phyloP scores from a whole-genome alignment of 2,329 filamentous ascomycete species.

The Hysterium pulicare region DNA sequence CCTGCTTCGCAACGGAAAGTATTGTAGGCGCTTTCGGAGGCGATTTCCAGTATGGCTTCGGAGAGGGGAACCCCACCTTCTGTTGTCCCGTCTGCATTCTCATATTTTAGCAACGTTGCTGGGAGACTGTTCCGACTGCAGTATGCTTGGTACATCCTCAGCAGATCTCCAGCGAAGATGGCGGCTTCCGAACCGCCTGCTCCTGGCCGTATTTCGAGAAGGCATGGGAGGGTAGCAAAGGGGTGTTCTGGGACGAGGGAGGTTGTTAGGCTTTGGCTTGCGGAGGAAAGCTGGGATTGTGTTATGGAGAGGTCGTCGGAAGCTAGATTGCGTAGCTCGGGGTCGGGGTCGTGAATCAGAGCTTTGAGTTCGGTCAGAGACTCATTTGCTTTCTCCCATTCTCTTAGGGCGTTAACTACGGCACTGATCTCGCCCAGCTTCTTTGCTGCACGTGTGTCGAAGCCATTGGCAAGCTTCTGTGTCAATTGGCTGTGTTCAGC shows the following conservation, averaged over 20 bases:
- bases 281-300: conserved; percentile 55
- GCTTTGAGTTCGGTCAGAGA: conserved; percentile 67
- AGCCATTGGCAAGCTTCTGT: conserved; percentile 51
- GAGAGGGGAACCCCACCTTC: conserved; percentile 66
- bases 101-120: conserved; percentile 72
- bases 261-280: conserved; percentile 67
- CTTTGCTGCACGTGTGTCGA: conserved; percentile 56
- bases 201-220: conserved; percentile 88
- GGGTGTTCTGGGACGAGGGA: conserved; percentile 83
- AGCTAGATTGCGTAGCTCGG: conserved; percentile 58
- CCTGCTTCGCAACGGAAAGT: conserved; percentile 82
- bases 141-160: conserved; percentile 84
- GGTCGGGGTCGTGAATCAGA: conserved; percentile 68
- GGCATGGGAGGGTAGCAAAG: conserved; percentile 83
- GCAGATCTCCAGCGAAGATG: conserved; percentile 81
- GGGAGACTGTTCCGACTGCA: conserved; percentile 68
- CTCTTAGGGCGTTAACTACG: conserved; percentile 51
- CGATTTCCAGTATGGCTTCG: conserved; percentile 84
- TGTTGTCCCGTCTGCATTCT: conserved; percentile 64
- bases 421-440: conserved; percentile 54
- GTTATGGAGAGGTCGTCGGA: conserved; percentile 69
- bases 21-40: conserved; percentile 74
- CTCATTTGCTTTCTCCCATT: conserved; percentile 59
- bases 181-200: conserved; percentile 89
- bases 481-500: conserved; percentile 55